Evolutionary conservation across 2,329 filamentous ascomycete species (phyloP).

Genomic region (Penicillium sp.): DNA sequence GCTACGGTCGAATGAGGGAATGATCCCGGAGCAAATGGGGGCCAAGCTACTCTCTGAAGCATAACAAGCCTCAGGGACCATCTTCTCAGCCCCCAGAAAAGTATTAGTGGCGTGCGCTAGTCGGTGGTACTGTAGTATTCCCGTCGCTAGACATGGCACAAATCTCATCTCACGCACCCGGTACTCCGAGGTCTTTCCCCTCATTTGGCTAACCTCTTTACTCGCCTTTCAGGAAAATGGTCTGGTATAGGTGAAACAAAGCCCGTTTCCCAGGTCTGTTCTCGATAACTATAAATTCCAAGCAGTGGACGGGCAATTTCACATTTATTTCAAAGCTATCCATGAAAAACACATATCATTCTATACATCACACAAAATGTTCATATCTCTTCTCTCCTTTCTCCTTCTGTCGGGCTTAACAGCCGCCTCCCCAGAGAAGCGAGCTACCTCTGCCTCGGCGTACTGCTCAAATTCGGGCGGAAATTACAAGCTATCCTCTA

Average conservation of each 20-base stretch:
- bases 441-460: slow-evolving; percentile 23
- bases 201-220: background rate
- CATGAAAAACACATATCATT: background rate
- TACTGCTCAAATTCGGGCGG: slow-evolving; percentile 30
- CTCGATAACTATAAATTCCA: too few species aligned
- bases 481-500: slow-evolving; percentile 27
- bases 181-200: background rate
- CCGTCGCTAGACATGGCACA: background rate
- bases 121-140: background rate
- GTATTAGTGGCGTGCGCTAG: background rate
- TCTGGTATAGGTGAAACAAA: too few species aligned
- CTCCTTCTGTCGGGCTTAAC: background rate
- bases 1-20: background rate
- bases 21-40: background rate
- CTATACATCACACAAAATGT: background rate
- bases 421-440: slow-evolving; percentile 15
- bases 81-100: background rate
- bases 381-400: background rate
- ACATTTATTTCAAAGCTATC: too few species aligned
- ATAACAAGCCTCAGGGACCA: background rate
- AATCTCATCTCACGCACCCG: background rate
- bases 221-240: too few species aligned
- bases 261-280: too few species aligned
- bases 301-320: too few species aligned
- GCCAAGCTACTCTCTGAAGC: background rate